Base-by-base conservation (phyloP, 2,329 filamentous ascomycete species). In the Ascochyta lentis region DNA sequence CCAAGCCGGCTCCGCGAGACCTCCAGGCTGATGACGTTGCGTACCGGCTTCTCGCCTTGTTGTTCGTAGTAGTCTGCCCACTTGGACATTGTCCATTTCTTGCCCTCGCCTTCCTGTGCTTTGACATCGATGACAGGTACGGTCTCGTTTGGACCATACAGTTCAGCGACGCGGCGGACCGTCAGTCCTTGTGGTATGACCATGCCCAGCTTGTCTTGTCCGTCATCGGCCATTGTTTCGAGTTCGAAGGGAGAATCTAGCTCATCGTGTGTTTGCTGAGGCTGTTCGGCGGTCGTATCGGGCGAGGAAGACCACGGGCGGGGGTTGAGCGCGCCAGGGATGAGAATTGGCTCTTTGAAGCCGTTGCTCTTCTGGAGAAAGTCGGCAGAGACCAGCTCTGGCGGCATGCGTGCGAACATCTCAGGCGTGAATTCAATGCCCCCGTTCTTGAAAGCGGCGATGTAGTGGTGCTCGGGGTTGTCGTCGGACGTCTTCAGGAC, bases 81-180 rank as follows among this genome's bases (percentile, higher is more conserved):
- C 68, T 85, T 83, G 53, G 80, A 79, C 76, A 89, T 83, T 29
- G 83, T 87, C 86, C 86, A 89, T 60, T 82, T 82, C 61, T 84
- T 86, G 54, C 84, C 85, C 63, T 86, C 83, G 7, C 85, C 85
- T 63, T 88, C 85, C 62, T 89, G 87, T 8, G 85, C 86, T 66
- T 89, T 88, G 57, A 89, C 87, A 69, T 89, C 86, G 49, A 89
- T 89, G 29, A 89, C 86, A 54, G 88, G 85, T 7, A 89, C 80
- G 40, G 81, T 80, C 66, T 86, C 84, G 40, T 86, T 83, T 4
- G 81, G 81, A 0, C 87, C 87, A 60, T 87, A 87, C 26, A 89
- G 77, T 60, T 89, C 84, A 39, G 84, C 83, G 22, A 89, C 86
- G 47, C 82, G 79, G 27, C 84, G 81, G 27, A 89, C 86, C 1